phyloP scores from a whole-genome alignment of 345 rosid genomes.

The Ailanthus altissimus region DNA sequence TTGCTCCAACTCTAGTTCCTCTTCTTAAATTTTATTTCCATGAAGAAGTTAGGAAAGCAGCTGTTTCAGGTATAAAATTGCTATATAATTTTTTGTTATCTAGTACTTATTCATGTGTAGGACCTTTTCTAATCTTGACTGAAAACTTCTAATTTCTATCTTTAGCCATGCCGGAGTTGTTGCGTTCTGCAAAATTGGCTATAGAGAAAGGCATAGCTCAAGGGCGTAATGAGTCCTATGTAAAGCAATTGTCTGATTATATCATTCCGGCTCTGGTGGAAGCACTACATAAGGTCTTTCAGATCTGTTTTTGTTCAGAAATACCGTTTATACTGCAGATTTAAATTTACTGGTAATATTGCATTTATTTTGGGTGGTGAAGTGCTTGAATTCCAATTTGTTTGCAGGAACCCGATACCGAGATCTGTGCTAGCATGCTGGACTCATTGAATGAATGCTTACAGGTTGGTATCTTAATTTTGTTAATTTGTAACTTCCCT shows the following conservation, averaged over 20 bases:
- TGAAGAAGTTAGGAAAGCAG: slow-evolving; percentile 99
- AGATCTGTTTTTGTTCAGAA: neutral
- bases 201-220: slow-evolving; percentile 84
- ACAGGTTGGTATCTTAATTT: slow-evolving; percentile 52
- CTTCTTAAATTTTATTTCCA: slow-evolving; percentile 98
- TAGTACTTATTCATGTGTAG: neutral
- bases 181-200: slow-evolving; percentile 94
- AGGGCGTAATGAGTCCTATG: slow-evolving; percentile 84
- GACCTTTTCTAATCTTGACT: neutral
- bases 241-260: slow-evolving; percentile 93
- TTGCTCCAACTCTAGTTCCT: slow-evolving; percentile 94
- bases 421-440: slow-evolving; percentile 94
- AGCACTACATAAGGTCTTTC: slow-evolving; percentile 88
- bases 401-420: slow-evolving; percentile 96
- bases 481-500: neutral
- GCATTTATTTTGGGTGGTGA: slow-evolving; percentile 7
- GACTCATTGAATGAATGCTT: slow-evolving; percentile 95
- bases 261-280: slow-evolving; percentile 91
- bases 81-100: neutral
- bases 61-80: slow-evolving; percentile 85
- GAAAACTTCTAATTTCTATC: slow-evolving; percentile 12
- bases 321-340: neutral
- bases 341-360: neutral
- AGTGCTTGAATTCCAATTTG: slow-evolving; percentile 19
- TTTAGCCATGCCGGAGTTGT: slow-evolving; percentile 96